phyloP scores from a whole-genome alignment of 305 asterid species.

The Fraxinus xanthoxyloides region DNA sequence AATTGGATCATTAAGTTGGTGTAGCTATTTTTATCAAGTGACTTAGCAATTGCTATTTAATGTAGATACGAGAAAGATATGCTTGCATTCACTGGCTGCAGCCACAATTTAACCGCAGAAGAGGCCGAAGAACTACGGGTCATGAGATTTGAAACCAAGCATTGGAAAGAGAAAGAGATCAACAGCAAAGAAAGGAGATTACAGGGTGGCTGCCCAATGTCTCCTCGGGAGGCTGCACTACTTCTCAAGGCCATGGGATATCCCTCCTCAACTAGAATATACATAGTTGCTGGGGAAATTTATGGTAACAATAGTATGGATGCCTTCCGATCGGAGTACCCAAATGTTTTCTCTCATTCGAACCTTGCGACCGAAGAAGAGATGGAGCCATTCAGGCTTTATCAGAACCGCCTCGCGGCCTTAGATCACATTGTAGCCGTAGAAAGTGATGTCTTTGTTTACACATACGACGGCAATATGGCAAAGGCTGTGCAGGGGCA shows the following conservation, averaged over 20 bases:
- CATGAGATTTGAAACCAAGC: slow-evolving; percentile 63
- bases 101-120: slow-evolving; percentile 50
- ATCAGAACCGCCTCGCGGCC: slow-evolving; percentile 86
- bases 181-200: slow-evolving; percentile 57
- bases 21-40: background rate
- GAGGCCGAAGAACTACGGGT: slow-evolving; percentile 64
- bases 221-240: slow-evolving; percentile 82
- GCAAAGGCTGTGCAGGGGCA: slow-evolving; percentile 96
- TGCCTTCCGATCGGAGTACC: slow-evolving; percentile 49
- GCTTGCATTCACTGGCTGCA: slow-evolving; percentile 95
- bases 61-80: slow-evolving; percentile 81
- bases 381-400: slow-evolving; percentile 41
- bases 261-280: slow-evolving; percentile 56
- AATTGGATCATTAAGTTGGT: background rate
- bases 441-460: slow-evolving; percentile 75
- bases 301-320: slow-evolving; percentile 60
- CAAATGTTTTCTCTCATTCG: slow-evolving; percentile 67
- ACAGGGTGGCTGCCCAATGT: slow-evolving; percentile 82
- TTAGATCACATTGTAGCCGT: slow-evolving; percentile 74
- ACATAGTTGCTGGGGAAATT: slow-evolving; percentile 79
- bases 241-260: slow-evolving; percentile 84
- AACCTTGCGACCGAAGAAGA: slow-evolving; percentile 67
- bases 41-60: background rate
- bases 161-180: slow-evolving; percentile 88
- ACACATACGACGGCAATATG: slow-evolving; percentile 90